Base-by-base conservation (phyloP, 192 early-diverging fungal genomes). In the Podila horticola region DNA sequence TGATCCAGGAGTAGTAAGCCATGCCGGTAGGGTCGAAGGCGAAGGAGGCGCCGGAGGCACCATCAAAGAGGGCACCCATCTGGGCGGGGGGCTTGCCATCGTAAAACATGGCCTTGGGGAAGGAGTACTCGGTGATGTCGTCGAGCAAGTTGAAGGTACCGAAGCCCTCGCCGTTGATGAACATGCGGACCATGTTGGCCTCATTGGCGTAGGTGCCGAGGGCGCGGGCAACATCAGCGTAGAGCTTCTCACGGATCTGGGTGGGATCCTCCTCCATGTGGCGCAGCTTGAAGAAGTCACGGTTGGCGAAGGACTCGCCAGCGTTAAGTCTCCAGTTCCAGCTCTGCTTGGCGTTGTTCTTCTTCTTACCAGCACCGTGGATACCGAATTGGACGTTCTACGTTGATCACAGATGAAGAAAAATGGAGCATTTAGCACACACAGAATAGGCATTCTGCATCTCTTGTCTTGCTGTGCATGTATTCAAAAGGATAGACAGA, bases 241-340 rank as follows among this genome's bases (percentile, higher is more conserved):
- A 87, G 20, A 87, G 62, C 58, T 87, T 85, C 70, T 87, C 86
- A 64, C 86, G 84, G 36, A 87, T 75, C 68, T 87, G 86, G 51
- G 86, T 87, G 41, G 86, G 86, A 52, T 87, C 86, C 62, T 83
- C 81, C 58, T 87, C 86, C 74, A 82, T 79, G 24, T 87, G 84
- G 58, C 86, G 84, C 38, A 83, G 57, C 77, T 87, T 87, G 74
- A 87, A 83, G 24, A 66, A 85, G 58, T 48, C 77, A 15, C 86
- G 86, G n/a, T 70, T 74, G 28, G 79, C 69, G 4, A 72, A 62
- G 36, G 38, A 61, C 4, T 85, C 52, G 4, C 71, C 72, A 2
- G 20, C 33, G 26, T 69, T 28, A n/a, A 85, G 74, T 33, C 36
- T 33, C 82, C 82, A 87, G 15, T 66, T 67, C 86, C 86, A 87